Conservation (phyloP, 148 eudicot genomes). For the Selenicereus undatus region DNA sequence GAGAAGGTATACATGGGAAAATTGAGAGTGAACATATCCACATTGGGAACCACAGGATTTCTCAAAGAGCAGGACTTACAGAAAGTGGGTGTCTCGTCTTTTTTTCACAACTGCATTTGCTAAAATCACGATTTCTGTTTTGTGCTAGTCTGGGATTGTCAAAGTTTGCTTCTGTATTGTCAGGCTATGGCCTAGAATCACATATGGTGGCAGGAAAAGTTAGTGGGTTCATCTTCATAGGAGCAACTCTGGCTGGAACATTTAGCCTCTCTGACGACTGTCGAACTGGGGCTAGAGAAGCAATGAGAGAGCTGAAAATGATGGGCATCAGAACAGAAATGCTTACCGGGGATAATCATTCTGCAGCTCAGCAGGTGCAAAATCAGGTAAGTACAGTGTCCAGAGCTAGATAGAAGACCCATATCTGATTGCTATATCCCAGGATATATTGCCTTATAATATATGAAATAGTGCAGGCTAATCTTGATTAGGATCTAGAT, state of each 20-base stretch:
- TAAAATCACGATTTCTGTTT: background rate
- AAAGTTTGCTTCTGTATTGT: slow-evolving; percentile 2
- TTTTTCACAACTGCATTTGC: background rate
- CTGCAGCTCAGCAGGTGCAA: slow-evolving; percentile 36
- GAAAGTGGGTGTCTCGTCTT: slow-evolving; percentile 17
- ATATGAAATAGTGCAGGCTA: background rate
- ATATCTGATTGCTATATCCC: background rate
- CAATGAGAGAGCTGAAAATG: slow-evolving; percentile 32
- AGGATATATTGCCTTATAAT: background rate
- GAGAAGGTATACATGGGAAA: slow-evolving; percentile 47
- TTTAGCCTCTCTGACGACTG: slow-evolving; percentile 37
- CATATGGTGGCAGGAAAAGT: slow-evolving; percentile 22
- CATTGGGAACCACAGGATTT: slow-evolving; percentile 39
- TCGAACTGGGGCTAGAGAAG: slow-evolving; percentile 40
- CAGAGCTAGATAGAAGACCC: background rate
- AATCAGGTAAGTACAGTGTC: slow-evolving; percentile 29
- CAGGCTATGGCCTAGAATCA: slow-evolving; percentile 21
- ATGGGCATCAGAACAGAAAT: slow-evolving; percentile 34
- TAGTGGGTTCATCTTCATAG: slow-evolving; percentile 32
- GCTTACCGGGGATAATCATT: slow-evolving; percentile 42
- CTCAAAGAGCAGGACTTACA: slow-evolving; percentile 36
- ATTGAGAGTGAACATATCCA: slow-evolving; percentile 42
- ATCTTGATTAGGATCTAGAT: background rate
- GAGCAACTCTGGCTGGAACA: slow-evolving; percentile 28
- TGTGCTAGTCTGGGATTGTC: background rate